Base-by-base conservation (phyloP, 495 filamentous ascomycete genomes). In the Penicillium tannophilum region DNA sequence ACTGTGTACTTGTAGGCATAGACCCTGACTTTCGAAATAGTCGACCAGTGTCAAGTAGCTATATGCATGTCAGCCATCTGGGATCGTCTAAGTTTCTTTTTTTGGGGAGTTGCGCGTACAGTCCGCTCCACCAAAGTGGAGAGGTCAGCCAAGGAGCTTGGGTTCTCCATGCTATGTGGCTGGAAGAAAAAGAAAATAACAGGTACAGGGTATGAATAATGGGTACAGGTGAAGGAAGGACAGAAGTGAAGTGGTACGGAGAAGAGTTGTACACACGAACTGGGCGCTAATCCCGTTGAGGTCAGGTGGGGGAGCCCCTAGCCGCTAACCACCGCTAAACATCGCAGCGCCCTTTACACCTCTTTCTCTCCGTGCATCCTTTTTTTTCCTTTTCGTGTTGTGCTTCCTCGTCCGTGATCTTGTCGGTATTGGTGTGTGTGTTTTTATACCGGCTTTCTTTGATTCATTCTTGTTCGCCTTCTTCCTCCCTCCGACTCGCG, bases 11-110 rank as follows among this genome's bases (percentile, higher is more conserved):
- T 10, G 68, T 68, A 36, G 74, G 69, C 55, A 74, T 58, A 19
- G 76, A 75, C 30, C 66, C 73, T 7, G 63, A 64, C 19, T 72
- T 69, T 53, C 72, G 71, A 49, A 82, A 79, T 55, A 82, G 71
- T 20, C 79, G 75, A 20, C 74, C 79, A 2, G 77, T 81, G 43
- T 82, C 78, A 49, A 80, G 65, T 30, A 83, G 72, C 81, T 83
- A 59, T 2, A 28, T 28, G 23, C 36, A n/a, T 30, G 53, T 55
- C 28, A 55, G 39, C 42, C 8, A 47, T 23, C 9, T 28, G 26
- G 39, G 4, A 64, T 76, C 55, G 75, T 69, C 16, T 58, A 26
- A 39, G 35, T 43, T 28, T 36, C 39, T 33, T 33, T 43, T 43
- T 59, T 47, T 28, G 6, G 45, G 26, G 30, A 36, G 30, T 58